Base-by-base conservation (phyloP, 2,329 filamentous ascomycete genomes). In the Verticillium longisporum region DNA sequence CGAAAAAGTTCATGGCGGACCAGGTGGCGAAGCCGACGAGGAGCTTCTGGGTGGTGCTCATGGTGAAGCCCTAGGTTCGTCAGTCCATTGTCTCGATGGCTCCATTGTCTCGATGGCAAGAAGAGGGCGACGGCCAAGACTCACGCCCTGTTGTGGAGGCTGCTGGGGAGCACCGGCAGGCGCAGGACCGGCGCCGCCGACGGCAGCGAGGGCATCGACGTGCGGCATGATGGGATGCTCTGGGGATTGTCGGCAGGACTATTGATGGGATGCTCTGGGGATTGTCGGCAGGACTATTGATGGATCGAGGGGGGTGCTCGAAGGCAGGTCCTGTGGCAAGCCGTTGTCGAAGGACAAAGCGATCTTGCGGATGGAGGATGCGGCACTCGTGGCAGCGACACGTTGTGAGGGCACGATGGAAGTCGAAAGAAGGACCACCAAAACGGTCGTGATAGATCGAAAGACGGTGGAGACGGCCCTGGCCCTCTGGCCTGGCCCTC, bases 1-100 rank as follows among this genome's bases (percentile, higher is more conserved):
- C 78, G 61, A 81, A 68, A 61, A 83, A 73, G 70, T 88, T 86
- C 72, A 87, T 77, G 60, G 79, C 84, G 64, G 87, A 77, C 72
- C 84, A 88, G 68, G 86, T 75, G 62, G 78, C 76, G 34, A 80
- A 77, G 57, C 83, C 83, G 62, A 86, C 74, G 41, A 80, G 68
- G 36, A 86, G 73, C 65, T 65, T 64, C 38, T 80, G 83, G 62
- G 70, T 75, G 60, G 80, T 70, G 64, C 61, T 71, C 61, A 82
- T 68, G 34, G 70, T 45, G 56, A 58, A 58, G 18, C 71, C 73
- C 38, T 75, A 41, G 15, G 21, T 18, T 45, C 41, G 58, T 61
- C 53, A 37, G 60, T 26, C 2, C 26, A 26, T 3, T 26, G 26
- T 26, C 26, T 26, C n/a, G n/a, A n/a, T n/a, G n/a, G n/a, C n/a